Evolutionary conservation across 148 eudicot species (phyloP).

Genomic region (Rhododendron molle): DNA sequence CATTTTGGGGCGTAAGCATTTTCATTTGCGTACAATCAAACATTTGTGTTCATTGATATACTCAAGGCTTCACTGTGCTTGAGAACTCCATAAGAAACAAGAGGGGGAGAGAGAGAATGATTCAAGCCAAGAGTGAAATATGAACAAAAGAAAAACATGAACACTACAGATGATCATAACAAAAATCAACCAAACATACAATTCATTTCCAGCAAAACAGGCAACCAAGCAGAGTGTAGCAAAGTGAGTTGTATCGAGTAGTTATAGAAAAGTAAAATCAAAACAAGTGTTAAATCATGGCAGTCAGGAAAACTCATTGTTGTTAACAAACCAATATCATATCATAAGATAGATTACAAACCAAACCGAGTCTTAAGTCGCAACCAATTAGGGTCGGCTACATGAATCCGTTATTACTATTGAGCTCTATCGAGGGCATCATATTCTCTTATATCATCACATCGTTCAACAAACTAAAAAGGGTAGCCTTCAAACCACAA

Average conservation of each 20-base stretch:
- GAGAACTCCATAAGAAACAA: too few species aligned
- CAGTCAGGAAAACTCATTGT: not conserved
- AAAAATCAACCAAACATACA: not conserved
- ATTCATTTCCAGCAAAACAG: not conserved
- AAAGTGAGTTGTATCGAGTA: not conserved
- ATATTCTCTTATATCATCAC: not conserved
- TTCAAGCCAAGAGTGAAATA: not conserved
- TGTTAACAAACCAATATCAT: not conserved
- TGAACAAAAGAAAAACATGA: not conserved
- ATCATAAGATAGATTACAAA: not conserved
- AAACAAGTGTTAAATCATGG: not conserved
- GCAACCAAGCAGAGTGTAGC: slow-evolving; percentile 5
- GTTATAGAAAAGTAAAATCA: not conserved
- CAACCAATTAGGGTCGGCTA: too few species aligned
- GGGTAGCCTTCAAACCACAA: not conserved
- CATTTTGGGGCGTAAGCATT: not conserved
- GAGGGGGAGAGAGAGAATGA: not conserved
- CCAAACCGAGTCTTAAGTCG: too few species aligned
- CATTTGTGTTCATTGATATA: not conserved
- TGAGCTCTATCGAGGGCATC: not conserved
- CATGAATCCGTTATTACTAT: too few species aligned
- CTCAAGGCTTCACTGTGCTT: not conserved
- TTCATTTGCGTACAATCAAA: not conserved
- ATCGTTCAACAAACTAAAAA: not conserved
- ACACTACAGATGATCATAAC: not conserved